Base-by-base conservation (phyloP, 495 filamentous ascomycete species). In the Aspergillus bertholletiae region DNA sequence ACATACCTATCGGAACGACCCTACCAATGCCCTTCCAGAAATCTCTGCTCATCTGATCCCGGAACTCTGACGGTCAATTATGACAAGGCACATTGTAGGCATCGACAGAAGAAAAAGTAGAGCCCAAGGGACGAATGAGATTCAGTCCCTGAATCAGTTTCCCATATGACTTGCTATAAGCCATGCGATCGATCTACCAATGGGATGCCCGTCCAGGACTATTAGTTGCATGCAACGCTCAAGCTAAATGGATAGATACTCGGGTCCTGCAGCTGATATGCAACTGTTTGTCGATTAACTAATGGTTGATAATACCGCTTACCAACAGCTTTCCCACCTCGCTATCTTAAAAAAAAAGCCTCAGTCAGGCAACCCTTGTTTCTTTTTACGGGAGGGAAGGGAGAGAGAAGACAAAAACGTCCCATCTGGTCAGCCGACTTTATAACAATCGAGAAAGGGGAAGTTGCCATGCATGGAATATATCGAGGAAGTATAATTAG, bases 251-350 rank as follows among this genome's bases (percentile, higher is more conserved):
- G 18, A 37, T 43, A 43, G 39, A 43, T 43, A 43, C 43, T 44
- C 23, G 58, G 58, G 55, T 54, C 55, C 62, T 65, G 56, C 53
- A 59, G 56, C 51, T 61, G 62, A 65, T 65, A 65, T 65, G 58
- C 58, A 61, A 20, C 18, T 17, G 34, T 17, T 23, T 43, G 47
- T 39, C 22, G 41, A n/a, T n/a, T n/a, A n/a, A n/a, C 44, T 39
- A 37, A 22, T 54, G 41, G 44, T 60, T 64, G 58, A 64, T 64
- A 64, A 64, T 64, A 54, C 21, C 24, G 54, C 32, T 64, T 60
- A 63, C 53, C 53, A 60, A 64, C 52, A 34, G 18, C 49, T 32
- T 51, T 60, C 39, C 30, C 23, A 46, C 20, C 30, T 51, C 49
- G 56, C 54, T 64, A 60, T 64, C 57, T 58, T 51, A 45, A 23